Base-by-base conservation (phyloP, 1,284 basidiomycete genomes). In the Pseudozyma pruni region DNA sequence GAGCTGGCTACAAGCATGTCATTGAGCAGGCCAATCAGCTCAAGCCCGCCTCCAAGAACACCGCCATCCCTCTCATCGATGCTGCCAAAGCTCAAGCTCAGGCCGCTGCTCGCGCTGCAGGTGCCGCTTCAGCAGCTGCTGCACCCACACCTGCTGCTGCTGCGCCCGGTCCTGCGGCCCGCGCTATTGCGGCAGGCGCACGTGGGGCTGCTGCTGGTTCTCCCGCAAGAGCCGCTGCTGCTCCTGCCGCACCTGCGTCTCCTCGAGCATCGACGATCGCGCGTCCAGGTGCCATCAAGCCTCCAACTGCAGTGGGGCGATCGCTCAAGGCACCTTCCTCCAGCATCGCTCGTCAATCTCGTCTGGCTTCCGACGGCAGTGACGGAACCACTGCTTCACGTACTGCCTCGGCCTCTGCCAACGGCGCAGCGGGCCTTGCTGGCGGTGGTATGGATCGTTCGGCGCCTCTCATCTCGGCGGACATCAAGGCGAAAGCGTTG, bases 21-120 rank as follows among this genome's bases (percentile, higher is more conserved):
- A 86, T 96, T 85, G 90, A 92, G 43, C 90, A 94, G 83, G 91
- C 93, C 3, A 89, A 87, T 60, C 88, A 89, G 1, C 86, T 98
- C 62, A 98, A 98, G 83, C 90, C 95, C 16, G 96, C 96, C 0
- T 96, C 94, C 11, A 89, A 90, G 60, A 86, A 88, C 34, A 90
- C 90, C 14, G 93, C 94, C 4, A 84, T 91, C 8, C 94, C 94
- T 4, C 85, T 98, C 23, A 92, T 98, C 61, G 92, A 97, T 79
- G 85, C 84, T 17, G 86, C 86, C 3, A 83, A 85, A 42, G 49
- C 56, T 8, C 59, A 74, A 20, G 74, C 73, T 2, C 59, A 64
- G 43, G 50, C 75, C 10, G 40, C 73, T 16, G 63, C 70, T 41
- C 60, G 62, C 16, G 52, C 83, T 3, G 43, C 79, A 20, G 72